These are phyloP conservation scores for Cladosporium sp. DNA, from an alignment of 2,329 filamentous ascomycete species.

Conservation along the genomic window DNA sequence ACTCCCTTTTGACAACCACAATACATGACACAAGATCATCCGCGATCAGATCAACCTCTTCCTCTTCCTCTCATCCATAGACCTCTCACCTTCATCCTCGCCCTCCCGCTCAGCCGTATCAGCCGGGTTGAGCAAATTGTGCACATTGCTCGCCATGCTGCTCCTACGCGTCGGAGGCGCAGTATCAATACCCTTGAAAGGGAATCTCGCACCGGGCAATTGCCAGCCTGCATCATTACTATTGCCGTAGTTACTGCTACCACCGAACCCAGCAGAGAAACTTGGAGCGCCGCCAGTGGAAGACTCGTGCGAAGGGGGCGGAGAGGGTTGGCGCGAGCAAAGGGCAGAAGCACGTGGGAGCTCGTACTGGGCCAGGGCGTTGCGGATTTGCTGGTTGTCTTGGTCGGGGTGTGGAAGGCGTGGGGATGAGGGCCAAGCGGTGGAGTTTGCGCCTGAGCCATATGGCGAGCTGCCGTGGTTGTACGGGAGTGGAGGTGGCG, in stretches of 20 bases:
- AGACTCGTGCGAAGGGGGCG: slow-evolving; percentile 36
- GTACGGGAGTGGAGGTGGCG: slow-evolving; percentile 40
- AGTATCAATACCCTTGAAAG: slow-evolving; percentile 46
- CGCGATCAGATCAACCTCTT: slow-evolving; percentile 48
- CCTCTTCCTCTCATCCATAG: slow-evolving; percentile 59
- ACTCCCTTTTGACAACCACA: too few species aligned
- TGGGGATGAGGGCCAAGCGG: slow-evolving; percentile 65
- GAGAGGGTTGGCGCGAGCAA: slow-evolving; percentile 50
- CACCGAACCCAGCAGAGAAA: slow-evolving; percentile 46
- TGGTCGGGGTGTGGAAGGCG: slow-evolving; percentile 55
- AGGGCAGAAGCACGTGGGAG: slow-evolving; percentile 49
- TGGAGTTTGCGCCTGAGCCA: slow-evolving; percentile 56
- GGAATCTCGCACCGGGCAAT: slow-evolving; percentile 46
- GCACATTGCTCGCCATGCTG: slow-evolving; percentile 67
- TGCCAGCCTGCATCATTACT: slow-evolving; percentile 54
- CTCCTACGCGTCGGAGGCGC: slow-evolving; percentile 61
- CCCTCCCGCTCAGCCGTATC: slow-evolving; percentile 62
- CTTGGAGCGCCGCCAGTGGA: slow-evolving; percentile 26
- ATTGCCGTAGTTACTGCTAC: slow-evolving; percentile 46
- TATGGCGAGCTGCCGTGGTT: slow-evolving; percentile 53
- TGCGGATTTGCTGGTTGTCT: slow-evolving; percentile 59
- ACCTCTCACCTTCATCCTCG: slow-evolving; percentile 56
- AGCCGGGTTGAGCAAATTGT: slow-evolving; percentile 62
- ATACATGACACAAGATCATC: too few species aligned
- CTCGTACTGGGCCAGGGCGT: slow-evolving; percentile 62